These are phyloP conservation scores for Populus hybrid DNA, from an alignment of 441 rosid species.

Conservation along the genomic window DNA sequence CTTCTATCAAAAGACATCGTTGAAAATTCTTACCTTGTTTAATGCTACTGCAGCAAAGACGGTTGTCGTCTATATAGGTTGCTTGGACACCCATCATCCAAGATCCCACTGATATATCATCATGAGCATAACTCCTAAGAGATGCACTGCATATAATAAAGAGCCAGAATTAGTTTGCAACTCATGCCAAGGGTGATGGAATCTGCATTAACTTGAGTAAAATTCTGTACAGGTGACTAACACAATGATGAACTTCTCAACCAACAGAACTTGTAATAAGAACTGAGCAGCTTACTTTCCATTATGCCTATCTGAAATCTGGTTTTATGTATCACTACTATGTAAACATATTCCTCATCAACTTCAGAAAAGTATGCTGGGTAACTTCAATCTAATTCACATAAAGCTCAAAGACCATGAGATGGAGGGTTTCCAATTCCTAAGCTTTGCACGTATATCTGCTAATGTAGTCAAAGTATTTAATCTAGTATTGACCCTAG, in stretches of 20 bases:
- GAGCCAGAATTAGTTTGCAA: not conserved
- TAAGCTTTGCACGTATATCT: not conserved
- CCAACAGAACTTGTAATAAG: not conserved
- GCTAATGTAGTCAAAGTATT: not conserved
- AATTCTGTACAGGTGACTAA: not conserved
- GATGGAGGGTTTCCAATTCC: not conserved
- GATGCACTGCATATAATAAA: slow-evolving; percentile 62
- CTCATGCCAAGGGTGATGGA: not conserved
- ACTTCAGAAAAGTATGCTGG: not conserved
- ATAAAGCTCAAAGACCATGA: not conserved
- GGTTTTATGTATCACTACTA: not conserved
- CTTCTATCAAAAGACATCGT: not conserved
- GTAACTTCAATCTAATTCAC: not conserved
- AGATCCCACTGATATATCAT: slow-evolving; percentile 85
- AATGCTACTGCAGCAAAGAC: slow-evolving; percentile 83
- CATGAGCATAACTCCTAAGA: slow-evolving; percentile 80
- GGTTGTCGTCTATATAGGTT: slow-evolving; percentile 86
- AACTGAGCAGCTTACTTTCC: not conserved
- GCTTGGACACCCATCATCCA: slow-evolving; percentile 97
- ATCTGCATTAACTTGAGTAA: not conserved
- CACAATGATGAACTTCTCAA: not conserved
- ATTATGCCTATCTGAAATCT: not conserved
- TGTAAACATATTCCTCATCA: not conserved
- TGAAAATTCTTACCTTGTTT: slow-evolving; percentile 63
- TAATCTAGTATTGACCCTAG: not conserved